Percentiles rank a stretch among this genome's conserved stretches.
Conservation (phyloP, 2,329 filamentous ascomycete species). For the Cladosporium sp. region DNA sequence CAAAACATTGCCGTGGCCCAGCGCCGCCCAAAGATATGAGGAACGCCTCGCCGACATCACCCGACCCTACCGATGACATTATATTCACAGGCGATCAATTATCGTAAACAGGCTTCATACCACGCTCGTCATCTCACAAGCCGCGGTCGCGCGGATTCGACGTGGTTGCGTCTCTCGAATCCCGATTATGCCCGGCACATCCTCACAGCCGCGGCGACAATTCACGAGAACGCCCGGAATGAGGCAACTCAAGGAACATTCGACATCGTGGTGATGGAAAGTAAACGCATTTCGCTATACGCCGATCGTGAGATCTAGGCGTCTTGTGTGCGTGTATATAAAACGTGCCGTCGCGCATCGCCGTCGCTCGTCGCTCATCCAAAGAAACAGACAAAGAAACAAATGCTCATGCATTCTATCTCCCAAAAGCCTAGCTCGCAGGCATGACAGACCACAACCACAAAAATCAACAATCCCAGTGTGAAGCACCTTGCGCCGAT, state of each 20-base stretch:
- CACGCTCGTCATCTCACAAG: neutral
- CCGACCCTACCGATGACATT: neutral
- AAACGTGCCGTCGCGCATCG: neutral
- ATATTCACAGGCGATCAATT: neutral
- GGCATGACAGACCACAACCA: neutral
- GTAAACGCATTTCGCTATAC: neutral
- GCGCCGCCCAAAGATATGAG: neutral
- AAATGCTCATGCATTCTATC: neutral
- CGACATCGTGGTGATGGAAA: neutral
- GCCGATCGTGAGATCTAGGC: conserved; percentile 1
- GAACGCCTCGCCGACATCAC: conserved; percentile 5
- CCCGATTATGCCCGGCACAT: conserved; percentile 11
- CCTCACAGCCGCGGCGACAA: conserved; percentile 1
- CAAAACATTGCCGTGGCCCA: neutral
- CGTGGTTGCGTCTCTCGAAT: neutral
- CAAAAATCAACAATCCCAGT: neutral
- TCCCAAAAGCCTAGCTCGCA: neutral
- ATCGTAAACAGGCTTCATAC: neutral
- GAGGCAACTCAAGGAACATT: no score
- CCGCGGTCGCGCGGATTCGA: conserved; percentile 6
- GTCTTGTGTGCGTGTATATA: neutral
- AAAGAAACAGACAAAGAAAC: neutral
- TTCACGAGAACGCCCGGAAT: neutral
- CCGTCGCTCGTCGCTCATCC: neutral
- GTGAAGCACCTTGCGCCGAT: neutral